Evolutionary conservation across 1,139 yeast species (phyloP).

Genomic region (Candida smagusa): DNA sequence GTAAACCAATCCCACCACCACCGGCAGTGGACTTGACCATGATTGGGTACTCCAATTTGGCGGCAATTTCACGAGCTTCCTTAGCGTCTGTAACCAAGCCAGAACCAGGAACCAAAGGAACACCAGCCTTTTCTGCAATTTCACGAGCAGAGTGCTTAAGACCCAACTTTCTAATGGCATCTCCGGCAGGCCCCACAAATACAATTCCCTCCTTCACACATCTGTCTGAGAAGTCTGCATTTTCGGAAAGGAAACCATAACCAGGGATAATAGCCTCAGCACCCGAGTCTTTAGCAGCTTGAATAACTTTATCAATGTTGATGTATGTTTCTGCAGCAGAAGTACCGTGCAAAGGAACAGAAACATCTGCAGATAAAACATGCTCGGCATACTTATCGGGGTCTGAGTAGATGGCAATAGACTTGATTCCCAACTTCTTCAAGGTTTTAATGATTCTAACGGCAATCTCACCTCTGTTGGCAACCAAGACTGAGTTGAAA

Average conservation of each 20-base stretch:
- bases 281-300: constrained; percentile 77
- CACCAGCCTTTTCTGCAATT: constrained; percentile 83
- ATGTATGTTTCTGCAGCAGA: constrained; percentile 91
- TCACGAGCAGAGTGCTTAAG: constrained; percentile 95
- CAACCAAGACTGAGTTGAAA: constrained; percentile 81
- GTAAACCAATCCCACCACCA: constrained; percentile 98
- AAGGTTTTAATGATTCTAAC: constrained; percentile 88
- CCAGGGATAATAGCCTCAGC: constrained; percentile 97
- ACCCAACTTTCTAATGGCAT: constrained; percentile 85
- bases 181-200: constrained; percentile 94
- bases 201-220: constrained; percentile 79
- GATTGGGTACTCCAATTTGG: constrained; percentile 76
- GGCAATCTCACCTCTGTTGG: constrained; percentile 97
- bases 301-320: constrained; percentile 75
- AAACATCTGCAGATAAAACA: constrained; percentile 75
- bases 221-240: constrained; percentile 91
- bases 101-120: constrained; percentile 95
- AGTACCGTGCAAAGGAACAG: constrained; percentile 73
- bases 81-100: constrained; percentile 66
- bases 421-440: constrained; percentile 69
- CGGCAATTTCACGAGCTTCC: constrained; percentile 79
- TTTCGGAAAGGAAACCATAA: constrained; percentile 93
- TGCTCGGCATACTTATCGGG: constrained; percentile 88
- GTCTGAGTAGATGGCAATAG: constrained; percentile 89
- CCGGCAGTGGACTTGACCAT: constrained; percentile 99